Conservation (phyloP, 306 rosid species). For the Quercus agrifolia region DNA sequence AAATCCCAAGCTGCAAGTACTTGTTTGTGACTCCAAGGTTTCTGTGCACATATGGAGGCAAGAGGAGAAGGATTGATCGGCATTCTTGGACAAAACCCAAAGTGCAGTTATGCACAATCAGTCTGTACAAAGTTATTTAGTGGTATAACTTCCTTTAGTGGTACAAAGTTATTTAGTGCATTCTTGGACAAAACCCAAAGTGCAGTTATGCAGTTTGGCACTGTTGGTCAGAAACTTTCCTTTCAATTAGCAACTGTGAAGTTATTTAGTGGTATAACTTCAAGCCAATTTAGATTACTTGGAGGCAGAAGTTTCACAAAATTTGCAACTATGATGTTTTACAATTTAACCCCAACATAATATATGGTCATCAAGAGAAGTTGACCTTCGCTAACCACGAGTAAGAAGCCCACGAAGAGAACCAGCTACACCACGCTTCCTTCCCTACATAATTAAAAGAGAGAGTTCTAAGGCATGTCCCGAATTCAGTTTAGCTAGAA, state of each 20-base stretch:
- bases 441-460: slow-evolving; percentile 38
- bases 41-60: too few relatives aligned
- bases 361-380: background rate
- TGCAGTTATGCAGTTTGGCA: too few relatives aligned
- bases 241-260: background rate
- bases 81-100: too few relatives aligned
- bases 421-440: slow-evolving; percentile 56
- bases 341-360: background rate
- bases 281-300: background rate
- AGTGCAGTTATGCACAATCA: too few relatives aligned
- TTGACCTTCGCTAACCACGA: slow-evolving; percentile 34
- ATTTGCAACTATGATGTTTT: background rate
- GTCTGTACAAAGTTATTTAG: too few relatives aligned
- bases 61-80: too few relatives aligned
- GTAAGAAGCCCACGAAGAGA: slow-evolving; percentile 53
- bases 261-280: background rate
- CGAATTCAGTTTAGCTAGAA: background rate
- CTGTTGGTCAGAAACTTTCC: too few relatives aligned
- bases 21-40: too few relatives aligned
- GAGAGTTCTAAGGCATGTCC: slow-evolving; percentile 8
- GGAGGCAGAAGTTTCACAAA: slow-evolving; percentile 4
- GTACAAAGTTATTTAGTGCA: too few relatives aligned
- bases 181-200: too few relatives aligned
- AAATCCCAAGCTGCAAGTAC: too few relatives aligned
- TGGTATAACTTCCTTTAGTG: too few relatives aligned